phyloP scores from a whole-genome alignment of 164 flowering plant genomes.

The Umbellularia californica region DNA sequence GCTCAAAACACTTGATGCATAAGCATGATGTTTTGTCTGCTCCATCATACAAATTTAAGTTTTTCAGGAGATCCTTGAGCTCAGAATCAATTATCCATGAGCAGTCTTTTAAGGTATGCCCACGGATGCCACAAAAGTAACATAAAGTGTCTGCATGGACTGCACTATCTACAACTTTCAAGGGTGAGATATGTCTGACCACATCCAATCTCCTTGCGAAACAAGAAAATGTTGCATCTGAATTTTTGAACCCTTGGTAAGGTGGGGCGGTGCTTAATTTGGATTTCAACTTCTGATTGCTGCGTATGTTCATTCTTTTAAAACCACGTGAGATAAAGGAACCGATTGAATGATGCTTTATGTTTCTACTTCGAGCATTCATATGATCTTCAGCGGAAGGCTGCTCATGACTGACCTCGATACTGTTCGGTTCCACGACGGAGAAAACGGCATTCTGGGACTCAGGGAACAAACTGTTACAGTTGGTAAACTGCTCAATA shows the following conservation, averaged over 20 bases:
- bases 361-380: conserved; percentile 11
- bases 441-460: conserved; percentile 15
- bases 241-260: conserved; percentile 29
- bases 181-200: conserved; percentile 42
- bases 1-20: conserved; percentile 68
- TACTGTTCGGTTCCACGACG: conserved; percentile 12
- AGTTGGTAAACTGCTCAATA: conserved; percentile 17
- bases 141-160: conserved; percentile 26
- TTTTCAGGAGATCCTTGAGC: conserved; percentile 43
- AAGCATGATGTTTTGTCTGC: conserved; percentile 35
- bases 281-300: conserved; percentile 21
- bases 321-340: conserved; percentile 25
- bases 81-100: conserved; percentile 43
- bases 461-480: conserved; percentile 12
- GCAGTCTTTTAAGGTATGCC: conserved; percentile 57
- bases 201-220: conserved; percentile 74
- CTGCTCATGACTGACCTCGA: conserved; percentile 17
- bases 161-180: conserved; percentile 16
- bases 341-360: conserved; percentile 11
- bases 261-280: conserved; percentile 25
- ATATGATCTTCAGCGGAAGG: conserved; percentile 18
- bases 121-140: conserved; percentile 66
- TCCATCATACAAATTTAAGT: conserved; percentile 22
- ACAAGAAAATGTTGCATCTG: conserved; percentile 59
- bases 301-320: conserved; percentile 4